Base-by-base conservation (phyloP, 2,329 filamentous ascomycete genomes). In the Ophiocordyceps camponoti-rufipedis region DNA sequence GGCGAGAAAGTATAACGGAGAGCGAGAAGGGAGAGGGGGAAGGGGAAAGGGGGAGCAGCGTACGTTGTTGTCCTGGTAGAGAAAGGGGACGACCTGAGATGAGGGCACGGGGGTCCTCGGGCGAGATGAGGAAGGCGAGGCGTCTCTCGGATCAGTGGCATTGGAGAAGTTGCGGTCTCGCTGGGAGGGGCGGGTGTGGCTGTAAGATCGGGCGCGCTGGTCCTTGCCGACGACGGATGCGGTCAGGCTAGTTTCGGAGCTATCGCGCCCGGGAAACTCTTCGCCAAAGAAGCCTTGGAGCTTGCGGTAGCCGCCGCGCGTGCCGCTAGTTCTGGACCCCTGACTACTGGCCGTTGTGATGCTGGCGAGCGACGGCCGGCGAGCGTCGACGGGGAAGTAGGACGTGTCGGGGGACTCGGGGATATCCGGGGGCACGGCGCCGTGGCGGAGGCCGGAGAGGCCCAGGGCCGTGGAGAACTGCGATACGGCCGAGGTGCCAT, bases 61-160 rank as follows among this genome's bases (percentile, higher is more conserved):
- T 62, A 85, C 81, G 67, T 85, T 59, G 48, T 64, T 65, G 48
- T 91, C 85, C 63, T 96, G 91, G 59, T 91, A 96, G 50, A 94
- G 73, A 72, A 94, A 98, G n/a, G 91, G 91, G 38, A 94, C 91
- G 47, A 98, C 87, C 63, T 96, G 89, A 56, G 85, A 91, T 12
- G 85, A 85, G 40, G 85, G 85, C 44, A 87, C 71, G 12, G 88
- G 87, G n/a, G 85, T 94, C 54, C 82, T 75, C 43, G 88, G 85
- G 52, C 85, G 74, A 28, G 83, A 87, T 31, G 76, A 78, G 45
- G 75, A 74, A 39, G 86, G 86, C 45, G 88, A 93, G 42, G 71
- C 72, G 50, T 88, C 81, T 49, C 80, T 70, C 51, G 80, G 75
- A 56, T 91, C 78, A 45, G 78, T 80, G 45, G 75, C 76, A 62